phyloP scores from a whole-genome alignment of 2,329 filamentous ascomycete genomes.

The Diaporthe destruens region DNA sequence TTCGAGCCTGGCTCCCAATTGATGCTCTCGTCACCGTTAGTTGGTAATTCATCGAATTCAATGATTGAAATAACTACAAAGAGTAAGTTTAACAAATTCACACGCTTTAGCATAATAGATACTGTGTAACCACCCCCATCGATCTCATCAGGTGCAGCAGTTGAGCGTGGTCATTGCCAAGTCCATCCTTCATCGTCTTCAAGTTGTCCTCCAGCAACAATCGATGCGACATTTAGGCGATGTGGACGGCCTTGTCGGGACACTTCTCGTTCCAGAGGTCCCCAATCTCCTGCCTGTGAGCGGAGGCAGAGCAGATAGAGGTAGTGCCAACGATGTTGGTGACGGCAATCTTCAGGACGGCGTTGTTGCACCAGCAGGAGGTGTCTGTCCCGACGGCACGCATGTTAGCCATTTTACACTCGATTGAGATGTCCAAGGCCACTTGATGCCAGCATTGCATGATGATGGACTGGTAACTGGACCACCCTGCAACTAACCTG shows the following conservation, averaged over 20 bases:
- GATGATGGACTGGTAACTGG: background rate
- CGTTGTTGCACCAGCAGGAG: conserved; percentile 20
- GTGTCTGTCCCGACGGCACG: background rate
- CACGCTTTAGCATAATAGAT: background rate
- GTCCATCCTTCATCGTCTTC: background rate
- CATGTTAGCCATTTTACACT: background rate
- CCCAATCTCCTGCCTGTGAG: conserved; percentile 5
- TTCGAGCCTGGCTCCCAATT: no score
- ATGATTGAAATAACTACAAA: background rate
- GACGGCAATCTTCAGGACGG: background rate
- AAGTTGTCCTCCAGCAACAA: background rate
- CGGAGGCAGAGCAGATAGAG: background rate
- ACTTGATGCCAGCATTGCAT: background rate
- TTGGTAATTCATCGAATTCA: background rate
- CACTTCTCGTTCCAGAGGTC: conserved; percentile 4
- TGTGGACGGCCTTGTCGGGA: conserved; percentile 3
- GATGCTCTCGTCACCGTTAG: no score
- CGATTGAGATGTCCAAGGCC: no score
- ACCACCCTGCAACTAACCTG: background rate
- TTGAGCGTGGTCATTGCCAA: conserved; percentile 19
- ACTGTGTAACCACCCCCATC: background rate
- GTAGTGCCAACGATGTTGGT: background rate
- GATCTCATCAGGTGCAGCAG: conserved; percentile 15
- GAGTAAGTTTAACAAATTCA: background rate
- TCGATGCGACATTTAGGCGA: background rate